Base-by-base conservation (phyloP, 2,329 filamentous ascomycete genomes). In the Fusarium nematophilum region DNA sequence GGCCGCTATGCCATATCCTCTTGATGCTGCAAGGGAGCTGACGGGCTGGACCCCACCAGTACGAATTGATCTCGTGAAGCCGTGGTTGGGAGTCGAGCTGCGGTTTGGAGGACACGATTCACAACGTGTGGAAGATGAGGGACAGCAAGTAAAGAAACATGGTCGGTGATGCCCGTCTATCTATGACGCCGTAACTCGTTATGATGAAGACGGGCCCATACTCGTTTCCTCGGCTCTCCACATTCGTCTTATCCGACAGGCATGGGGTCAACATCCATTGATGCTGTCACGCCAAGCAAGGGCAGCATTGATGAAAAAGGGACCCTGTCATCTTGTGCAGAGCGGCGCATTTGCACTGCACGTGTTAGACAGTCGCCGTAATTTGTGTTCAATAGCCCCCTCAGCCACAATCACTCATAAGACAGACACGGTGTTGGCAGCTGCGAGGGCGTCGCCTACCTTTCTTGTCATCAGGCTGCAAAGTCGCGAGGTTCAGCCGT, bases 271-370 rank as follows among this genome's bases (percentile, higher is more conserved):
- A 39, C 15, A 18, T 34, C 27, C 21, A 21, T 31, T 37, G 31
- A 59, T 58, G 42, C 21, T 21, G 21, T 21, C 52, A 52, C 38
- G 59, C 59, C 59, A 62, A 60, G 59, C 59, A 59, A 60, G 59
- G 59, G 59, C 46, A 59, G 53, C 30, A 49, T 54, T 58, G 33
- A 38, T 27, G 44, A 49, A 53, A 55, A 63, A 39, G 17, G 23
- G 59, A 54, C 50, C 59, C 37, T 64, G 59, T 60, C 51, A 43
- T 21, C 52, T 58, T 34, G 26, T 18, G 14, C 27, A 21, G 34
- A 33, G 47, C 23, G 23, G 50, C 50, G 37, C 59, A 64, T 63
- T 64, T 59, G n/a, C 59, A 57, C 57, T 30, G 44, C 55, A 63
- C 59, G 59, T 63, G 59, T 61, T 53, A 61, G 29, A 46, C 48